Evolutionary conservation across 2,329 filamentous ascomycete genomes (phyloP).

Genomic region (Coniochaeta sp.): DNA sequence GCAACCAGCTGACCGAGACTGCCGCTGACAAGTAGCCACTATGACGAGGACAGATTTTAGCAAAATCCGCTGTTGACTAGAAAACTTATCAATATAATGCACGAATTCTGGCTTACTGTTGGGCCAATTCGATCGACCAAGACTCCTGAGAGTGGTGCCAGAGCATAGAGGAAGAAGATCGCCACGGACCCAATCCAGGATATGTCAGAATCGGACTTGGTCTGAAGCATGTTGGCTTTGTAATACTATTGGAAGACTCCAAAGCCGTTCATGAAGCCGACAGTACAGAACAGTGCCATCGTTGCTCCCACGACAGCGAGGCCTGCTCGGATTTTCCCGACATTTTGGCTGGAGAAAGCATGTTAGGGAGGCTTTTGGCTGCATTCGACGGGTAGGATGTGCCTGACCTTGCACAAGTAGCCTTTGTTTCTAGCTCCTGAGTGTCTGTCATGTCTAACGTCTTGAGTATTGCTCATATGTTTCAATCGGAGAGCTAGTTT

Average conservation of each 20-base stretch:
- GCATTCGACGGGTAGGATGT: too few relatives aligned
- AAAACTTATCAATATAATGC: background rate
- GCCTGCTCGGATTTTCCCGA: background rate
- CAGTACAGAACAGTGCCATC: constrained; percentile 11
- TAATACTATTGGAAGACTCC: constrained; percentile 26
- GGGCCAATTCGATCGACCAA: constrained; percentile 23
- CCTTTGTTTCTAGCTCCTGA: background rate
- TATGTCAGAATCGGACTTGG: constrained; percentile 18
- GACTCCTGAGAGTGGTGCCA: constrained; percentile 17
- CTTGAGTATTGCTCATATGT: too few relatives aligned
- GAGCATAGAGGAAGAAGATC: constrained; percentile 20
- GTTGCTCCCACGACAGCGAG: constrained; percentile 4
- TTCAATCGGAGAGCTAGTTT: too few relatives aligned
- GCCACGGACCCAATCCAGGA: constrained; percentile 25
- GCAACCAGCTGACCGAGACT: constrained; percentile 13
- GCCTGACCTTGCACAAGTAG: too few relatives aligned
- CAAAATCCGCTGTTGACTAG: too few relatives aligned
- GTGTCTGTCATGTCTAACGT: too few relatives aligned
- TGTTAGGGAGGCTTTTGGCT: background rate
- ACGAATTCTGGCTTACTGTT: constrained; percentile 5
- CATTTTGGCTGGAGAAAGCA: background rate
- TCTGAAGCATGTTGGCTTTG: constrained; percentile 8
- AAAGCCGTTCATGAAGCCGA: constrained; percentile 25
- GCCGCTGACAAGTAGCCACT: constrained; percentile 8
- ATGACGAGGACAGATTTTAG: background rate